Evolutionary conservation across 2,329 filamentous ascomycete species (phyloP).

Genomic region (Nigrograna mackinnonii): DNA sequence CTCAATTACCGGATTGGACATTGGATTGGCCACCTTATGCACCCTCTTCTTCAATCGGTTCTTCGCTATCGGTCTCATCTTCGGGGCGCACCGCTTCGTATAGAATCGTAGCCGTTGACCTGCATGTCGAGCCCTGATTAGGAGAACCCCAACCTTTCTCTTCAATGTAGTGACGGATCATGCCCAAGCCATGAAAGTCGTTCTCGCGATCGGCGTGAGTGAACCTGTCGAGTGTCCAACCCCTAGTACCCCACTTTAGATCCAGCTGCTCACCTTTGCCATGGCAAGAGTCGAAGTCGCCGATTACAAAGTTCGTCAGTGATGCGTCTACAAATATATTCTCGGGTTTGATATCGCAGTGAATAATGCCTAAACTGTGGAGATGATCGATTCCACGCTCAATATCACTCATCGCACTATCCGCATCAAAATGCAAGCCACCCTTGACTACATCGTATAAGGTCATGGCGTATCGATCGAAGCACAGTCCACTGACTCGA

Average conservation of each 20-base stretch:
- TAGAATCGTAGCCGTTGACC: too few relatives aligned
- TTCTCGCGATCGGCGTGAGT: background rate
- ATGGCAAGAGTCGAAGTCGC: background rate
- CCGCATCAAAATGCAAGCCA: background rate
- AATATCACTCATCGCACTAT: background rate
- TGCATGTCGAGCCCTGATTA: too few relatives aligned
- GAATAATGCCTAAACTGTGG: slow-evolving; percentile 3
- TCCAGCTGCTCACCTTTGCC: background rate
- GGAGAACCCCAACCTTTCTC: background rate
- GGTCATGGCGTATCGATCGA: slow-evolving; percentile 6
- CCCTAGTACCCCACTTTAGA: background rate
- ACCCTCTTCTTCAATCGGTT: too few relatives aligned
- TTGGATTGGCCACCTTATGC: too few relatives aligned
- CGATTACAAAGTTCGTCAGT: background rate
- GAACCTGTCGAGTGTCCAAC: background rate
- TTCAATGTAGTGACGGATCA: background rate
- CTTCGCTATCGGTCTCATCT: too few relatives aligned
- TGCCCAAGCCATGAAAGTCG: slow-evolving; percentile 1
- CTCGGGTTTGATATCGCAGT: slow-evolving; percentile 7
- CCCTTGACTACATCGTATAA: slow-evolving; percentile 3
- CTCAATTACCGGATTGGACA: too few relatives aligned
- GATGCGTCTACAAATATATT: too few relatives aligned
- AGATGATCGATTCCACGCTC: slow-evolving; percentile 1
- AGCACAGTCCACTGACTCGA: slow-evolving; percentile 4
- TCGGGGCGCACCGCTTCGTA: too few relatives aligned